Base-by-base conservation (phyloP, 2,329 filamentous ascomycete species). In the Apiospora kogelbergensis region DNA sequence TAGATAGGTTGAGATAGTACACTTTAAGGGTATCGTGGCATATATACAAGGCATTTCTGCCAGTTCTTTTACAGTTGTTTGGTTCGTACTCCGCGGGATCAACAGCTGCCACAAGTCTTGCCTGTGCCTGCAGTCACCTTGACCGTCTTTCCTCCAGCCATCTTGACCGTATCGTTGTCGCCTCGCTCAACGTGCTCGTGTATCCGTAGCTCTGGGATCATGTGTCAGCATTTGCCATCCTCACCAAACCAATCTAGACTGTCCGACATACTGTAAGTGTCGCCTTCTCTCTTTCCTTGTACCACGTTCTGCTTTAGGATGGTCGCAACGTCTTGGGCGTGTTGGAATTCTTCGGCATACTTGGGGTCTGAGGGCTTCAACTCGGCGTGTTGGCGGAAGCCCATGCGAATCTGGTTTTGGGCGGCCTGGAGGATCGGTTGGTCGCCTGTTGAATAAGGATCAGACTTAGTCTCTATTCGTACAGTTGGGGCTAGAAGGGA, bases 111-210 rank as follows among this genome's bases (percentile, higher is more conserved):
- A 20, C 53, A 60, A 20, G 9, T n/a, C 26, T 37, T 37, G 53
- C 72, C 73, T 10, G 72, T 60, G 26, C 72, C 73, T 11, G 72
- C 71, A 10, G 48, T 33, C 3, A 73, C 72, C 63, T 73, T 73
- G 20, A 73, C 73, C 26, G 70, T 81, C 70, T 79, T 71, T 53
- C 74, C 81, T 26, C 81, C 84, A 2, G 86, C 85, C 66, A 89
- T 84, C 81, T 95, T 97, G 76, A 98, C 89, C 42, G 91, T 93
- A 74, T 98, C 94, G 78, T 99, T 99, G 81, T 98, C 93, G 67
- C 96, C 94, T 73, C 93, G 87, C 80, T 99, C 95, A 40, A 92
- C 99, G 73, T 97, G 84, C 71, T 97, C 88, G 79, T 98, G 96
- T 81, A 99, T 98, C 66, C 91, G 88, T 69, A 98, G 83, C 78